A percentile compares a stretch with the other conserved stretches of the same genome.
Conservation (phyloP, 345 rosid genomes). For the Salix brachista region DNA sequence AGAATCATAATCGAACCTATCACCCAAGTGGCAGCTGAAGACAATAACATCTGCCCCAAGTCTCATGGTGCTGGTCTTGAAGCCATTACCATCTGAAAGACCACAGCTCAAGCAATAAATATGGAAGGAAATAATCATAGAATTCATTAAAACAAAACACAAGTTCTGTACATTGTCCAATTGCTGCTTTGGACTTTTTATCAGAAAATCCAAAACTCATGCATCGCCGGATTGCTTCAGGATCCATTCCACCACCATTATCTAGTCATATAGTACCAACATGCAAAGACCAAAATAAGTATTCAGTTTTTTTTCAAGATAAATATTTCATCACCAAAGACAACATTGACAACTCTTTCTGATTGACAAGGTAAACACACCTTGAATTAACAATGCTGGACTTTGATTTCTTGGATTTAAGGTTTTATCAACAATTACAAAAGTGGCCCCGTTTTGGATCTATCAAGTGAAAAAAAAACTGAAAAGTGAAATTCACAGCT, state of each 20-base stretch:
- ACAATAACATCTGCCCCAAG: conserved; percentile 92
- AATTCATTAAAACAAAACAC: conserved; percentile 8
- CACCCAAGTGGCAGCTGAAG: conserved; percentile 58
- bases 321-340: not conserved
- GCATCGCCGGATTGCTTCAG: conserved; percentile 76
- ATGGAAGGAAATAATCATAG: conserved; percentile 10
- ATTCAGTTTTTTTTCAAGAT: conserved; percentile 10
- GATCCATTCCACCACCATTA: conserved; percentile 98
- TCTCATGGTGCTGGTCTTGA: conserved; percentile 95
- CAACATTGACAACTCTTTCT: not conserved
- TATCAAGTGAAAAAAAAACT: conserved; percentile 32
- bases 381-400: conserved; percentile 72
- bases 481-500: conserved; percentile 27
- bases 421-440: conserved; percentile 80
- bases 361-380: conserved; percentile 24
- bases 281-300: not conserved
- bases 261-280: conserved; percentile 39
- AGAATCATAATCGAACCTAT: conserved; percentile 48
- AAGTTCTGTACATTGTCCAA: conserved; percentile 70
- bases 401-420: conserved; percentile 71
- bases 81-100: conserved; percentile 89
- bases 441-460: conserved; percentile 98
- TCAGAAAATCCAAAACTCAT: conserved; percentile 99
- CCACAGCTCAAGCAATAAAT: conserved; percentile 28
- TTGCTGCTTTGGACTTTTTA: conserved; percentile 62